Evolutionary conservation across 306 rosid genomes (phyloP), one percentile per base, ranked within the genome.

Genomic region (Erythrophleum fordii): DNA sequence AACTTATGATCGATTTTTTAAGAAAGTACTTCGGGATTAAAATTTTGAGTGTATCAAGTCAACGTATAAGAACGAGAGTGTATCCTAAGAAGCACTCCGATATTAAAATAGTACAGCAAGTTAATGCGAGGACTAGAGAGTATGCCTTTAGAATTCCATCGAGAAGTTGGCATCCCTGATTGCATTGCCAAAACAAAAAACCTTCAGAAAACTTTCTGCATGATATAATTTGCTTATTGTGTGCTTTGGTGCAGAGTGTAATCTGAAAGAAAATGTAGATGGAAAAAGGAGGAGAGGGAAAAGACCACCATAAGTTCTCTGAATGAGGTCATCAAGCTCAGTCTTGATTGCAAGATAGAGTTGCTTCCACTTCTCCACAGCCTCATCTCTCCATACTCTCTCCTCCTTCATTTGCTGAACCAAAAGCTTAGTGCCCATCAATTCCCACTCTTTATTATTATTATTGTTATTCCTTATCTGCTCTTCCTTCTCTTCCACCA

Each of bases 361-460:
- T 76, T 95, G 98, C 85, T 95, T 95, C 99, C 99, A 95, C 42
- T 89, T 95, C 80, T 93, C 96, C 29, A 93, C 89, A 72, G 99
- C 91, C 77, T 89, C 96, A 86, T 95, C 98, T 70, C 99, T 82
- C 5, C 89, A 83, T 2, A 87, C 89, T 83, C 94, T 90, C 55
- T 93, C 98, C 72, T 91, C 90, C 87, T 83, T 86, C 88, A 93
- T 89, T 44, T 89, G 90, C 71, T 93, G 87, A 78, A 86, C 86
- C 85, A 95, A 75, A 14, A 87, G 75, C 69, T 81, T 78, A 52
- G 85, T 87, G 5, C 91, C 89, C 84, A 89, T 68, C 48, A 80
- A 41, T 11, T 84, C 92, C 89, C 87, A 77, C 80, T 84, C 93
- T 61, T 84, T 88, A 75, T 74, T 84, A 83, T 65, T 44, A 17